phyloP scores from a whole-genome alignment of 768 basidiomycete species.

The Lactifluus piperatus region DNA sequence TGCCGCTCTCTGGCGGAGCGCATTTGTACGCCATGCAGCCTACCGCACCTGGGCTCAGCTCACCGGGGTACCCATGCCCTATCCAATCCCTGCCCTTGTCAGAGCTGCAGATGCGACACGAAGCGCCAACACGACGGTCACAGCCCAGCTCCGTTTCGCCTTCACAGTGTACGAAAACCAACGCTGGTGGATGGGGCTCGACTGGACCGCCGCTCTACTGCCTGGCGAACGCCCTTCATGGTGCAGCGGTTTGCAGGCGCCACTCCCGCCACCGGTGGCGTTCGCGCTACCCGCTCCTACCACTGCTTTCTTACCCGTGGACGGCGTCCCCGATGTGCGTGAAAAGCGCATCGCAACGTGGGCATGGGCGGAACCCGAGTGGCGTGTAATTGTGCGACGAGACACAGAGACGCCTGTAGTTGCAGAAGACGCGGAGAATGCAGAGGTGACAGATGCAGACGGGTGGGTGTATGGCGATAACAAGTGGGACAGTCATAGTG shows the following conservation, averaged over 20 bases:
- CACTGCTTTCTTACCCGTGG: constrained; percentile 43
- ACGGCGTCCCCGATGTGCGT: constrained; percentile 29
- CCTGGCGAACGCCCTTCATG: constrained; percentile 88
- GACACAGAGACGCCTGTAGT: constrained; percentile 38
- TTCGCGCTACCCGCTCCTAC: constrained; percentile 60
- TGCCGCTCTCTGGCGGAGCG: constrained; percentile 50
- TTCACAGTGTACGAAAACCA: constrained; percentile 94
- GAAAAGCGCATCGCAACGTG: constrained; percentile 73
- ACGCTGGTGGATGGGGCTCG: constrained; percentile 95
- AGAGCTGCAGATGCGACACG: constrained; percentile 20
- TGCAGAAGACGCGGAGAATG: constrained; percentile 31
- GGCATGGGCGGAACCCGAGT: constrained; percentile 89
- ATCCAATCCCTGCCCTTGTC: constrained; percentile 26
- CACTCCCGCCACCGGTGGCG: constrained; percentile 61
- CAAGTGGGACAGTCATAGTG: constrained; percentile 79
- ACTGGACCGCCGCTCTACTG: constrained; percentile 90
- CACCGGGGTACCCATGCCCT: constrained; percentile 46
- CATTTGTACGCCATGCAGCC: constrained; percentile 55
- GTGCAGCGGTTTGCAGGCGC: constrained; percentile 50
- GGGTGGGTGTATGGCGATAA: constrained; percentile 96
- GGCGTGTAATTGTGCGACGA: constrained; percentile 60
- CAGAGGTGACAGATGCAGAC: constrained; percentile 64
- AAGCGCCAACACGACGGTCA: neutral
- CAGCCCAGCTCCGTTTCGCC: constrained; percentile 50
- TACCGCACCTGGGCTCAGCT: constrained; percentile 46